A percentile compares a stretch with the other conserved stretches of the same genome.
These are phyloP conservation scores for Aspergillus tanneri DNA, from an alignment of 2,329 filamentous ascomycete species.

Conservation along the genomic window DNA sequence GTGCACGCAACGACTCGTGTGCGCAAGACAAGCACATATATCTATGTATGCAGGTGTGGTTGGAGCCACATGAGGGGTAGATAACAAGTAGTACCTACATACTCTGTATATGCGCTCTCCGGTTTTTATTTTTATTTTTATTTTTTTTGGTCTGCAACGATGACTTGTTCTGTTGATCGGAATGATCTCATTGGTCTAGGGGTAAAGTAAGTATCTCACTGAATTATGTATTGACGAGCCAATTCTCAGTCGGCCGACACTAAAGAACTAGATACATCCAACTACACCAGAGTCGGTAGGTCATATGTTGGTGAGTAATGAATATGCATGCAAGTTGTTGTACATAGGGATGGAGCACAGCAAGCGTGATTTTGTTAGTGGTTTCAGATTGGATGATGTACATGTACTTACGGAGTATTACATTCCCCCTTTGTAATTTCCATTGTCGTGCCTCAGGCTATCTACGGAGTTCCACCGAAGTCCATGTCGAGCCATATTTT, in stretches of 20 bases:
- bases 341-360: slow-evolving; percentile 3
- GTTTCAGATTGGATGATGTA: background rate
- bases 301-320: background rate
- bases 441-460: background rate
- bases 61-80: background rate
- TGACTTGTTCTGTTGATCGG: too few relatives aligned
- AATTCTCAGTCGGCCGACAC: too few relatives aligned
- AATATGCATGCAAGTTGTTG: slow-evolving; percentile 2
- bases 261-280: background rate
- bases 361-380: background rate
- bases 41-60: background rate
- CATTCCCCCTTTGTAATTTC: background rate
- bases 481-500: background rate
- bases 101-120: too few relatives aligned
- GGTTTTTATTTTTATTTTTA: too few relatives aligned
- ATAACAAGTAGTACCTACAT: too few relatives aligned
- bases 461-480: too few relatives aligned
- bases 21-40: background rate
- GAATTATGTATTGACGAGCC: too few relatives aligned
- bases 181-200: too few relatives aligned
- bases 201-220: too few relatives aligned
- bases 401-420: background rate
- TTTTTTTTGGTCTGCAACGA: too few relatives aligned
- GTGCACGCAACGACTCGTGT: background rate
- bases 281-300: background rate